Evolutionary conservation across 306 rosid species (phyloP).

Genomic region (Arachis hypogaea): DNA sequence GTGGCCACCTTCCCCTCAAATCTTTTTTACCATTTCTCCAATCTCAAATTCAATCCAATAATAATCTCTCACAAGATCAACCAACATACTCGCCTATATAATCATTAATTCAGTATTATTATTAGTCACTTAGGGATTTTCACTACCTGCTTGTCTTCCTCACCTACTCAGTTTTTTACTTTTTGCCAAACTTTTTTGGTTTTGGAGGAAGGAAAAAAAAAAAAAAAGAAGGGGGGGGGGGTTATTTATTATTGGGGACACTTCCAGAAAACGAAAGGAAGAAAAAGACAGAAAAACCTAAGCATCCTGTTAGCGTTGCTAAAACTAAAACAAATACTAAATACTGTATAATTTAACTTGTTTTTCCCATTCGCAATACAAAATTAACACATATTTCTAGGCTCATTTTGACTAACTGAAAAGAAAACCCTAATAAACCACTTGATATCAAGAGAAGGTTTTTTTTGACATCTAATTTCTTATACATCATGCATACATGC

Average conservation of each 20-base stretch:
- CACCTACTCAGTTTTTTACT: too few species aligned
- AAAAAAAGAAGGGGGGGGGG: too few species aligned
- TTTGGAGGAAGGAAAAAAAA: too few species aligned
- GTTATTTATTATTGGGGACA: too few species aligned
- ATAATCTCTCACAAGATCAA: background rate
- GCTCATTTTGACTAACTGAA: background rate
- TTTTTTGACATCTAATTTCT: background rate
- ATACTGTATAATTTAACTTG: background rate
- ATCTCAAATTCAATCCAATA: background rate
- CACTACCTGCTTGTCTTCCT: background rate
- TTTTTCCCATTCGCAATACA: background rate
- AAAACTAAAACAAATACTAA: too few species aligned
- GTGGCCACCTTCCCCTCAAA: slow-evolving; percentile 77
- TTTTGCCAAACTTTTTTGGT: too few species aligned
- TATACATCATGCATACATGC: too few species aligned
- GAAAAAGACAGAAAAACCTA: too few species aligned
- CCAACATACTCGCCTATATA: too few species aligned
- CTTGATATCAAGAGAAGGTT: background rate
- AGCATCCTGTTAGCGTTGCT: too few species aligned
- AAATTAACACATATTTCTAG: background rate
- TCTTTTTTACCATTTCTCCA: slow-evolving; percentile 37
- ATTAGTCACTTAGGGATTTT: background rate
- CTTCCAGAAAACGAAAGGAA: too few species aligned
- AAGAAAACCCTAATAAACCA: background rate
- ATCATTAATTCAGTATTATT: too few species aligned